Base-by-base conservation (phyloP, 1,284 basidiomycete species). In the Naganishia sp. region DNA sequence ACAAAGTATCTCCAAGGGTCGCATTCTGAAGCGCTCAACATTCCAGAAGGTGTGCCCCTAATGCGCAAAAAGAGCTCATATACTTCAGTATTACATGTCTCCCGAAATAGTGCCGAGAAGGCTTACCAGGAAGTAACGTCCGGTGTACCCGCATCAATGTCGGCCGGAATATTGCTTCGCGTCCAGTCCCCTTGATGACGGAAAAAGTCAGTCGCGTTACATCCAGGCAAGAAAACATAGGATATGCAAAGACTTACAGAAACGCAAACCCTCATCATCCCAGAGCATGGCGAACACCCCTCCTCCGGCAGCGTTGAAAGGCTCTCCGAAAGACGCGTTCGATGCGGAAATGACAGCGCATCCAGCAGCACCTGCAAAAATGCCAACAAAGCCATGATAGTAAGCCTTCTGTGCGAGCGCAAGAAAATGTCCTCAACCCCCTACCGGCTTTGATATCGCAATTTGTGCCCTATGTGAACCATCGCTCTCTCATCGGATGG, bases 221-320 rank as follows among this genome's bases (percentile, higher is more conserved):
- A 28, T 7, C 28, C 10, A 39, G 35, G 7, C 10, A 39, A 9
- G 35, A 39, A 39, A 9, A 6, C 7, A 39, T 39, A 9, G 47
- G 47, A 62, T 42, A n/a, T 47, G 11, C 39, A 35, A 23, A 17
- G 41, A 78, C 76, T 71, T 67, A 81, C 90, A 95, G 54, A 93
- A 83, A 58, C 82, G 84, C 76, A 95, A 87, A 6, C 89, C 90
- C 6, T 77, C 74, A 35, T 73, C 72, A 71, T 88, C 84, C 87
- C 89, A 89, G 42, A 86, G 77, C 77, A 89, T 87, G 0, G 85
- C 90, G 71, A 82, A 91, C 23, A 92, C 88, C 18, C 90, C 91
- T 11, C 92, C 92, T 1, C 81, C 81, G 15, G 73, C 74, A 17
- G 70, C 72, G 78, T 92, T 92, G 82, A 92, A 91, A 3, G 81